Base-by-base conservation (phyloP, 1,139 yeast genomes). In the Kluyveromyces marxianus region DNA sequence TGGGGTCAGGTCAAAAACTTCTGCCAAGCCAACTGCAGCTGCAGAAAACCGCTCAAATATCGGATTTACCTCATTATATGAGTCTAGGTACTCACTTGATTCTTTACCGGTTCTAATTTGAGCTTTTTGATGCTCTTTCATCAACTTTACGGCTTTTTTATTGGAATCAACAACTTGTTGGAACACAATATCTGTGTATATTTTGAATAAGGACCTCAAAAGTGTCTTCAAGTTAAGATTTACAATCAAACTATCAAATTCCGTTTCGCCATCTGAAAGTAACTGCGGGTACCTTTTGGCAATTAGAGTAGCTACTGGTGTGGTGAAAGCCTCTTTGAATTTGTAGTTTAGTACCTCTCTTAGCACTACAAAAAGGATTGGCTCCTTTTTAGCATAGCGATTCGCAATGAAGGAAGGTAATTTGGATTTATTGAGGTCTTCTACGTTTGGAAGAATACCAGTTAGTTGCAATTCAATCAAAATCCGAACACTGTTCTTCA, bases 51-150 rank as follows among this genome's bases (percentile, higher is more conserved):
- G 69, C 31, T 76, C 79, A 50, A 72, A 74, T 3, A 67, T 50
- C 1, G 65, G 66, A 10, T 62, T 55, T 25, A 71, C 50, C 8
- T 60, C 66, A 21, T 76, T 75, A 38, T 75, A 64, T 42, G 70
- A 74, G 1, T 60, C 65, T 38, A 72, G 70, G 36, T 72, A 65
- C 39, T 78, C 82, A 35, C 81, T 87, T 28, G 77, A 63, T 4
- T 77, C 62, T 52, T 74, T 76, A 29, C 95, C 95, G 2, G 84
- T 78, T 54, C 84, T 72, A 44, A 84, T 75, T 42, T 83, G 78
- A 1, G 81, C 76, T 46, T 72, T 74, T 45, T 72, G 72, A 50
- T 76, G 77, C 37, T 69, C 69, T 25, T 65, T 60, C 14, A 67
- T 68, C 28, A 72, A 58, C 26, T 67, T 67, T 25, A 61, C 57